Conservation (phyloP, 305 asterid species). For the Fraxinus dipetala region DNA sequence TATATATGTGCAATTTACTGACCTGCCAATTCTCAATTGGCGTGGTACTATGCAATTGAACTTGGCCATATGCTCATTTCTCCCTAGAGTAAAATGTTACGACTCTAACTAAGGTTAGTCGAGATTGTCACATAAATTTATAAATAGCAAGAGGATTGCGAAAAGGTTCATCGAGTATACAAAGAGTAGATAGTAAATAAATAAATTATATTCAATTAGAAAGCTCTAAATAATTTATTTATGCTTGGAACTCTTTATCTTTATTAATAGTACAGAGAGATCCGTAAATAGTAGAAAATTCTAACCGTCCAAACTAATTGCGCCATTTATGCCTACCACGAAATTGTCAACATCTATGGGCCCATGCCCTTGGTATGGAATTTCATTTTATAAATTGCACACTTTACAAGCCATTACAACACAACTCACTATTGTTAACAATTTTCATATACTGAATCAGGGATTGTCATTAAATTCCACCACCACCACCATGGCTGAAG, state of each 20-base stretch:
- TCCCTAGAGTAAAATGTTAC: not conserved
- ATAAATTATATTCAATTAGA: not conserved
- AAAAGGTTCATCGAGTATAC: not conserved
- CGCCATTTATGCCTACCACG: not conserved
- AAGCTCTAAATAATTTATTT: not conserved
- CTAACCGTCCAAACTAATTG: constrained; percentile 22
- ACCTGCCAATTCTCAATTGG: constrained; percentile 7
- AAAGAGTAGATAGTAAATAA: too few species aligned
- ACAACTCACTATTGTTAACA: not conserved
- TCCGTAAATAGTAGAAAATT: not conserved
- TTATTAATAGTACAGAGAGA: not conserved
- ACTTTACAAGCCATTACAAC: not conserved
- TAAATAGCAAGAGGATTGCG: not conserved
- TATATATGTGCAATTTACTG: not conserved
- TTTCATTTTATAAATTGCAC: constrained; percentile 21
- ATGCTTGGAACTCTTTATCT: not conserved
- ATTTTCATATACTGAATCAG: not conserved
- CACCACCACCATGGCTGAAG: constrained; percentile 46
- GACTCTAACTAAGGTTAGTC: not conserved
- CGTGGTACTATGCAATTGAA: not conserved
- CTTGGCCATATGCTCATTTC: not conserved
- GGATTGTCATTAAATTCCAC: not conserved
- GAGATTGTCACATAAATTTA: not conserved
- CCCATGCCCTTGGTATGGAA: not conserved
- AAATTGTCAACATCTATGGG: not conserved